phyloP scores from a whole-genome alignment of 768 basidiomycete genomes.

The Termitomyces sp. region DNA sequence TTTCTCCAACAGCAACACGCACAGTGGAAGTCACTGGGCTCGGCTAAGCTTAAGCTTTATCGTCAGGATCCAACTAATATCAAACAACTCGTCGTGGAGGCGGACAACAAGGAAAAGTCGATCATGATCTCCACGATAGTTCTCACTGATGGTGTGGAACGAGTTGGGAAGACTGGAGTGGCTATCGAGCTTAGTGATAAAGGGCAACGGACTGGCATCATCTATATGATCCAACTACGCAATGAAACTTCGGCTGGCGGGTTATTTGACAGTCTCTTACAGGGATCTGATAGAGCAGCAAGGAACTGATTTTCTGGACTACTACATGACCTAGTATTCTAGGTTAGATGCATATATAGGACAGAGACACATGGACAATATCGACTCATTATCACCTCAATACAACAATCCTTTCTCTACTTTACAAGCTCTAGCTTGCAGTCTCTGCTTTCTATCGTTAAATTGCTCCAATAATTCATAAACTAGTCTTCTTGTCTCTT shows the following conservation, averaged over 20 bases:
- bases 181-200: slow-evolving; percentile 93
- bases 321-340: slow-evolving; percentile 1
- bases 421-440: slow-evolving; percentile 4
- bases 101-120: slow-evolving; percentile 68
- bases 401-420: slow-evolving; percentile 13
- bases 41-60: slow-evolving; percentile 85
- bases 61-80: slow-evolving; percentile 79
- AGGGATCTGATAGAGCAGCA: slow-evolving; percentile 68
- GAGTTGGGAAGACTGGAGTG: slow-evolving; percentile 98
- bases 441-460: slow-evolving; percentile 9
- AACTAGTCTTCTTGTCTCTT: slow-evolving; percentile 9
- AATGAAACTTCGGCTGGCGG: slow-evolving; percentile 84
- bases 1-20: slow-evolving; percentile 93
- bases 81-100: slow-evolving; percentile 95
- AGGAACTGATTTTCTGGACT: slow-evolving; percentile 10
- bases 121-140: slow-evolving; percentile 94
- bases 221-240: slow-evolving; percentile 96
- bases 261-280: slow-evolving; percentile 81
- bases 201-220: slow-evolving; percentile 86
- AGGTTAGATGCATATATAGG: slow-evolving; percentile 10
- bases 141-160: slow-evolving; percentile 91
- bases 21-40: slow-evolving; percentile 96
- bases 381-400: slow-evolving; percentile 5
- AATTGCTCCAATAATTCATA: slow-evolving; percentile 14
- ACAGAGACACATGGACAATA: slow-evolving; percentile 8